These are phyloP conservation scores for Prinsepia uniflora DNA, from an alignment of 306 rosid genomes.

Conservation along the genomic window DNA sequence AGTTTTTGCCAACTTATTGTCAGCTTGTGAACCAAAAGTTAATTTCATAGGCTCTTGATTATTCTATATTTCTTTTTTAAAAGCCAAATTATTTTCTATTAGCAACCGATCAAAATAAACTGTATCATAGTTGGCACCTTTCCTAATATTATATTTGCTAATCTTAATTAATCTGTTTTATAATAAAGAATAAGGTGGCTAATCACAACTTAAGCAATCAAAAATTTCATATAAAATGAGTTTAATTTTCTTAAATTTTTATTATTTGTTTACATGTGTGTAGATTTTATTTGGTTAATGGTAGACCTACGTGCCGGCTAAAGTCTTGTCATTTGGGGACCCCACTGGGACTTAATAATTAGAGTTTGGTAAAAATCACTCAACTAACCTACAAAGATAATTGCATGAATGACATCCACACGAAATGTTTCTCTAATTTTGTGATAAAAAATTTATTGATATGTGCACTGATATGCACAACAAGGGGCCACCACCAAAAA, in stretches of 20 bases:
- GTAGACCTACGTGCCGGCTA: too few relatives aligned
- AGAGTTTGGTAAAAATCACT: conserved; percentile 4
- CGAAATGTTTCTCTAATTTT: neutral
- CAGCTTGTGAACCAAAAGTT: neutral
- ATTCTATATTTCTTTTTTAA: neutral
- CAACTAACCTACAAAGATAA: conserved; percentile 10
- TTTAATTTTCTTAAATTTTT: neutral
- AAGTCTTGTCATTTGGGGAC: conserved; percentile 1
- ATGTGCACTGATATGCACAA: too few relatives aligned
- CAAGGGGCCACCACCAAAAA: neutral
- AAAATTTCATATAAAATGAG: neutral
- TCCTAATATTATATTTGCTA: neutral
- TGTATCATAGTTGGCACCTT: conserved; percentile 20
- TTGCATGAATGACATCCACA: conserved; percentile 4
- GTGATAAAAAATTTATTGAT: neutral
- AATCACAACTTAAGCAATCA: neutral
- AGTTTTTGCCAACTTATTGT: neutral
- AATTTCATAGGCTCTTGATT: neutral
- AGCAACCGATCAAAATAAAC: conserved; percentile 14
- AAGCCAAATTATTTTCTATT: neutral
- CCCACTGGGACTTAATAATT: neutral
- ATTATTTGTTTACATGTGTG: neutral
- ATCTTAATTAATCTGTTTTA: neutral
- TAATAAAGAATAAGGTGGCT: conserved; percentile 13
- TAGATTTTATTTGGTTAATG: too few relatives aligned